These are phyloP conservation scores for Fusarium sp. DNA, from an alignment of 2,329 filamentous ascomycete genomes.

Conservation along the genomic window DNA sequence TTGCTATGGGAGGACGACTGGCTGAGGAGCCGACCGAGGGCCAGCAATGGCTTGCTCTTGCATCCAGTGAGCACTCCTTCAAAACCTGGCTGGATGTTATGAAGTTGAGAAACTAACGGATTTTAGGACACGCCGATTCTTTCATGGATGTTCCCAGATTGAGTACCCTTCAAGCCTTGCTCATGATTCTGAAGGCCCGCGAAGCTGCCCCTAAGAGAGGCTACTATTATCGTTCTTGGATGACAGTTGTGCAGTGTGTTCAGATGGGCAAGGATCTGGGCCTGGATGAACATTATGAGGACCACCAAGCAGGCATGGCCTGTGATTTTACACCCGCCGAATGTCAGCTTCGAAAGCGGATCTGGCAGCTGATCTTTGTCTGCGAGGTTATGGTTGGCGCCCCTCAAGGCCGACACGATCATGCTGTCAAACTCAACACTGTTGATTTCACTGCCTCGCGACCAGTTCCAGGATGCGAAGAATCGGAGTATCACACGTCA, in stretches of 20 bases:
- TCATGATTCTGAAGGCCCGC: constrained; percentile 89
- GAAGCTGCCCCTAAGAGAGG: constrained; percentile 93
- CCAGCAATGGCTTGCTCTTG: constrained; percentile 92
- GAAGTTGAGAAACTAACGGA: constrained; percentile 31
- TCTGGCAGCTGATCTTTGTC: constrained; percentile 90
- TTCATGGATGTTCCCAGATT: constrained; percentile 93
- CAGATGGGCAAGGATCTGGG: constrained; percentile 94
- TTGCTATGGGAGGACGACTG: constrained; percentile 86
- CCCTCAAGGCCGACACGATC: constrained; percentile 87
- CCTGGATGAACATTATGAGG: constrained; percentile 85
- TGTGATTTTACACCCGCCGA: constrained; percentile 79
- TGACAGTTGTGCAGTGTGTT: constrained; percentile 90
- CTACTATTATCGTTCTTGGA: constrained; percentile 98
- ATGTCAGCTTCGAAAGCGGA: constrained; percentile 83
- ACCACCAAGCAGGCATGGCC: constrained; percentile 76
- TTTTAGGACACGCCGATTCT: constrained; percentile 83
- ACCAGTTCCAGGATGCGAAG: constrained; percentile 74
- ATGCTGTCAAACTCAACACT: constrained; percentile 77
- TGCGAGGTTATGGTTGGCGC: constrained; percentile 94
- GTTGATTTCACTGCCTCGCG: constrained; percentile 78
- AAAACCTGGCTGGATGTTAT: not conserved
- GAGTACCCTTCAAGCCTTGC: constrained; percentile 89
- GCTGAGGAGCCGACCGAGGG: constrained; percentile 86
- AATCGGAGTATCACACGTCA: constrained; percentile 79
- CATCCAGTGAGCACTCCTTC: constrained; percentile 70